Conservation (phyloP, 139 green algal genomes). For the Tetraselmis striata region DNA sequence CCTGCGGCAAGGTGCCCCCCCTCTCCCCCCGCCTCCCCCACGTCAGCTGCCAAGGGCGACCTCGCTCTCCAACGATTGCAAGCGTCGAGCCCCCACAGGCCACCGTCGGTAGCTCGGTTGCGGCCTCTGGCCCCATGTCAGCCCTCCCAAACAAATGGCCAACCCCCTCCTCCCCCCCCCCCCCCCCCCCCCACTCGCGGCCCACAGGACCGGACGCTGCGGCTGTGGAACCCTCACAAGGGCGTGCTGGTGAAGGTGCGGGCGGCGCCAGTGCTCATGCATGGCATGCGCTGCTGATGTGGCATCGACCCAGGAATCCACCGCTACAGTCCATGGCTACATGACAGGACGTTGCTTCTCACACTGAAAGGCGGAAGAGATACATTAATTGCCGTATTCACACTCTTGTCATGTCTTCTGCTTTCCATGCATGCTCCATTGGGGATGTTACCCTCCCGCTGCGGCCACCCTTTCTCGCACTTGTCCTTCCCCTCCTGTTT, state of each 20-base stretch:
- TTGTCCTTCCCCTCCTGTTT: too few relatives aligned
- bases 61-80: not conserved
- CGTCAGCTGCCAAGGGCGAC: not conserved
- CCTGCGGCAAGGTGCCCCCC: constrained; percentile 73
- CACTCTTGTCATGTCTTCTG: not conserved
- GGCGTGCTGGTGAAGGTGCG: constrained; percentile 62
- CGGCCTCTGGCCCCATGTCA: not conserved
- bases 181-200: too few relatives aligned
- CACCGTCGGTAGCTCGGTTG: not conserved
- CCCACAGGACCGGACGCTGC: constrained; percentile 68
- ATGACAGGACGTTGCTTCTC: not conserved
- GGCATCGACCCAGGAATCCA: too few relatives aligned
- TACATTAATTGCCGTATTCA: not conserved
- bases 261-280: too few relatives aligned
- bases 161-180: too few relatives aligned
- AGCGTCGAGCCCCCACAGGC: not conserved
- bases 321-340: too few relatives aligned
- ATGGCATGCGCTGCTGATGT: too few relatives aligned
- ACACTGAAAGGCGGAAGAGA: not conserved
- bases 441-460: too few relatives aligned
- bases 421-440: too few relatives aligned
- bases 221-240: constrained; percentile 79
- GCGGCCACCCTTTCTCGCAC: too few relatives aligned
- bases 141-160: not conserved
- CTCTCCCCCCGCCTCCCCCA: not conserved